Base-by-base conservation (phyloP, 345 rosid species). In the Populus euphratica region DNA sequence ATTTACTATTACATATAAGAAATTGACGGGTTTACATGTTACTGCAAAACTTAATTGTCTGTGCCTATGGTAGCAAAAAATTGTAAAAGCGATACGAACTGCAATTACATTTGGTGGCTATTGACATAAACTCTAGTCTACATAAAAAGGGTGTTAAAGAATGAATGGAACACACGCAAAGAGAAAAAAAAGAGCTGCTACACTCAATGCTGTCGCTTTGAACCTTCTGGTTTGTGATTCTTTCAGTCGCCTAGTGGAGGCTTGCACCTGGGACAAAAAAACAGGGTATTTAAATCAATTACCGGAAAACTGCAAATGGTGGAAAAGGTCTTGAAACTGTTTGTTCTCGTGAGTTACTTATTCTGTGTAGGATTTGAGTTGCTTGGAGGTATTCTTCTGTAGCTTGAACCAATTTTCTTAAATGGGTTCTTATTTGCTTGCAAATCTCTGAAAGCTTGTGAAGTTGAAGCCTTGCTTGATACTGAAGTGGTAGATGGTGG, bases 321-420 rank as follows among this genome's bases (percentile, higher is more conserved):
- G 20, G 74, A 68, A 70, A 49, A 76, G 38, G 29, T 56, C 79
- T 76, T 20, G 68, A 36, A 69, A 73, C 59, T 73, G 35, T 75
- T 71, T n/a, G 76, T 69, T 41, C 36, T 31, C 18, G 68, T 78
- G 62, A 47, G 75, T 54, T 43, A 76, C 79, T 71, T 80, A 86
- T 94, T 94, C 86, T 91, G 92, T 52, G 76, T 90, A 44, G 96
- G 98, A 81, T 91, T 94, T 23, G 89, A 77, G 72, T 75, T 82
- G 83, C 88, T 87, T 18, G 92, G 93, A 74, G 98, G 98, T 68
- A 91, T 88, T 84, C 69, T 83, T 70, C 89, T 75, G 81, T 87
- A 88, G 88, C 94, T 91, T 1, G 91, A 84, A 47, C 77, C 77
- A 13, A 84, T 88, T 72, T 86, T 80, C 84, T 87, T 39, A 65